Evolutionary conservation across 176 grass and related monocot genomes (phyloP).

Genomic region (Oryza nivara): DNA sequence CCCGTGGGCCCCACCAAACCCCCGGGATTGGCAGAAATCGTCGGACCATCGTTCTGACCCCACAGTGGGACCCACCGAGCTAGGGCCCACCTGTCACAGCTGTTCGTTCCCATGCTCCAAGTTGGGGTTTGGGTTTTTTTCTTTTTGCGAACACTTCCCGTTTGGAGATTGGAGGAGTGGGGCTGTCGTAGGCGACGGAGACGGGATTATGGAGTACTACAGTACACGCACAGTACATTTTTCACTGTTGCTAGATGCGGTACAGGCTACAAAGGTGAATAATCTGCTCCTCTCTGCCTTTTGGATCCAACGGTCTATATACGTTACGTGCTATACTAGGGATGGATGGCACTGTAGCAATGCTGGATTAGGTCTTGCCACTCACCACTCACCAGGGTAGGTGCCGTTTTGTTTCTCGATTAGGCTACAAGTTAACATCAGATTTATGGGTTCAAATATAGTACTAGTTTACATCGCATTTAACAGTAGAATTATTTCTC

Average conservation of each 20-base stretch:
- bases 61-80: too few species aligned
- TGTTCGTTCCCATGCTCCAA: too few species aligned
- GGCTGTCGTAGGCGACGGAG: too few species aligned
- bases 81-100: not conserved
- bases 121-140: too few species aligned
- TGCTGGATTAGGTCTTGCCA: not conserved
- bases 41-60: too few species aligned
- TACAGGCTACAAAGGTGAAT: not conserved
- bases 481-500: not conserved
- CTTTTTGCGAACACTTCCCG: too few species aligned
- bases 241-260: too few species aligned
- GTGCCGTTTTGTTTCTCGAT: not conserved
- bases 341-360: not conserved
- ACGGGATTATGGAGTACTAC: too few species aligned
- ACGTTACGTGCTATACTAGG: not conserved
- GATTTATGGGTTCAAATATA: not conserved
- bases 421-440: not conserved
- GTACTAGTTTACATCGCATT: not conserved
- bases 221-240: too few species aligned
- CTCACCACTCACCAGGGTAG: too few species aligned
- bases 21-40: slow-evolving; percentile 13
- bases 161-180: too few species aligned
- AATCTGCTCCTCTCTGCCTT: not conserved
- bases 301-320: not conserved
- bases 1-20: not conserved